Base-by-base conservation (phyloP, 306 rosid species). In the Pyrus pyrifolia region DNA sequence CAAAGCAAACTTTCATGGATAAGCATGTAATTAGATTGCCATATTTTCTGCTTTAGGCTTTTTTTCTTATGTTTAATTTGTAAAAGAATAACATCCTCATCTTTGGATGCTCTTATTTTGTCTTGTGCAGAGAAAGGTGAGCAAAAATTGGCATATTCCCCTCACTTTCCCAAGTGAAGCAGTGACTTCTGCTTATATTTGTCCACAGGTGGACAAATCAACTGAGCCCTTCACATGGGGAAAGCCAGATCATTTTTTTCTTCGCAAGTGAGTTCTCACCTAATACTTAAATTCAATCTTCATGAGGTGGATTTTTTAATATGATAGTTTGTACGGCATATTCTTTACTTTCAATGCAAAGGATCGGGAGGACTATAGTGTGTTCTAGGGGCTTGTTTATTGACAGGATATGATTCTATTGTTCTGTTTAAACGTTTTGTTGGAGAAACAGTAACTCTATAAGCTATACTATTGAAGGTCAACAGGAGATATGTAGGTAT, bases 131-230 rank as follows among this genome's bases (percentile, higher is more conserved):
- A 94, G 98, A 86, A 94, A 94, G 82, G 89, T 94, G 79, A 94
- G 98, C 93, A 94, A 94, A 90, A 94, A 94, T 84, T 94, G 98
- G 98, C 96, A 94, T 64, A 87, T 94, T 66, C 96, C 98, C 71
- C 74, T 86, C 60, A 81, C 93, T 72, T 94, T 94, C 85, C 98
- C 97, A 29, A 91, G 98, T 83, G 94, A 87, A 81, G 84, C 88
- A 29, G 98, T 94, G 81, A 85, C 87, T 76, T 86, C 88, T 84
- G 97, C 98, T 46, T 94, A 94, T 79, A 29, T 68, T 74, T 67
- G 81, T 73, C 98, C 98, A 19, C 93, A 90, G 78, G 91, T 94
- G 82, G 98, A 94, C 82, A 90, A 84, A 79, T 94, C 98, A 71
- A 92, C 92, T 35, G 98, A 91, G 77, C 87, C 88, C 73, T 90